Evolutionary conservation across 768 basidiomycete genomes (phyloP).

Genomic region (Boletus insuetus): DNA sequence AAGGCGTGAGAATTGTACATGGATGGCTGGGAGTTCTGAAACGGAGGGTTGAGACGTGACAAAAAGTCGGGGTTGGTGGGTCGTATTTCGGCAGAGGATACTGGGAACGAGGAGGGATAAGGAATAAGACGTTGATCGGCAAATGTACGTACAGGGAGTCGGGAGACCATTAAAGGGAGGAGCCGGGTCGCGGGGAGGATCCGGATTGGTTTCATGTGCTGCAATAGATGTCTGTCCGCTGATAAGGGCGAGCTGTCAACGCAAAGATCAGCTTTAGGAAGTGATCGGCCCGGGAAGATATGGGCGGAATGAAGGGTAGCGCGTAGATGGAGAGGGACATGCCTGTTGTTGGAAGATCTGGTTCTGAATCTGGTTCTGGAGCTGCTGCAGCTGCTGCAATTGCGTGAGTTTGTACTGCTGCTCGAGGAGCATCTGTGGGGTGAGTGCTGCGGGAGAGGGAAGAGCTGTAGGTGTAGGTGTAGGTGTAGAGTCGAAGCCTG

Average conservation of each 20-base stretch:
- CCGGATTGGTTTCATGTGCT: constrained; percentile 34
- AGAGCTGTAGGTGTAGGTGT: neutral
- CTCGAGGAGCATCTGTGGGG: constrained; percentile 57
- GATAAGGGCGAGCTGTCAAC: constrained; percentile 63
- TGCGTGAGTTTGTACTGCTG: constrained; percentile 79
- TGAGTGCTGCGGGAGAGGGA: constrained; percentile 25
- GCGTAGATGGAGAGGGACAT: constrained; percentile 20
- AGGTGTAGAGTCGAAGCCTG: constrained; percentile 35
- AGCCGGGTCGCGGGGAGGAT: constrained; percentile 36
- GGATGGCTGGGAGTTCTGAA: constrained; percentile 29
- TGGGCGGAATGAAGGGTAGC: neutral
- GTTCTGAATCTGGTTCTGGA: constrained; percentile 82
- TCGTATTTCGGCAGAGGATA: constrained; percentile 64
- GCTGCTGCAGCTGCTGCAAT: constrained; percentile 72
- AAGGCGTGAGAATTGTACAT: constrained; percentile 25
- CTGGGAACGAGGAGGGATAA: constrained; percentile 34
- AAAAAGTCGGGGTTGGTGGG: constrained; percentile 58
- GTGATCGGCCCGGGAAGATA: neutral
- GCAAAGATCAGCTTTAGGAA: constrained; percentile 9
- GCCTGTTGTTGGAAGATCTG: constrained; percentile 93
- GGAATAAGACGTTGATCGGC: constrained; percentile 5
- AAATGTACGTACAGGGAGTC: constrained; percentile 56
- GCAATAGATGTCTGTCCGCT: constrained; percentile 42
- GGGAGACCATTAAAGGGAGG: constrained; percentile 51
- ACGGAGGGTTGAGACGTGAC: constrained; percentile 59